Conservation (phyloP, 306 rosid genomes). For the Gastrolobium villosum region DNA sequence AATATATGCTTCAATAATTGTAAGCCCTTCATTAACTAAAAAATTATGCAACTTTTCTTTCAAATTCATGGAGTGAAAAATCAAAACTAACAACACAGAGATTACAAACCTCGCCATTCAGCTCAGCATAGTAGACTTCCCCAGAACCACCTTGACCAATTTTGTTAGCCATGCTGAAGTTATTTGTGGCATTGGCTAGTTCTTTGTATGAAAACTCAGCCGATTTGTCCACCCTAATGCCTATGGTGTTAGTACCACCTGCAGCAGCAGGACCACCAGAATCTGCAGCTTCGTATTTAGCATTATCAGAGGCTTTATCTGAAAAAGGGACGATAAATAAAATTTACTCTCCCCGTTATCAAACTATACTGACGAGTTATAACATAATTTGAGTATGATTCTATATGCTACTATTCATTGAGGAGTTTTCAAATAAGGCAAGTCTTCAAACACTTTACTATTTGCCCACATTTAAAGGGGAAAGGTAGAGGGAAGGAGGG, state of each 20-base stretch:
- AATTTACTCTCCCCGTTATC: slow-evolving; percentile 15
- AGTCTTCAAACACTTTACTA: slow-evolving; percentile 11
- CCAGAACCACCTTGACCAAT: slow-evolving; percentile 98
- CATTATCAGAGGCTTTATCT: slow-evolving; percentile 52
- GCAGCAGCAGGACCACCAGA: slow-evolving; percentile 44
- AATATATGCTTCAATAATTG: neutral
- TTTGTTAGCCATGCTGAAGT: slow-evolving; percentile 77
- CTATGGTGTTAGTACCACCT: slow-evolving; percentile 49
- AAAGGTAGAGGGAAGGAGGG: neutral
- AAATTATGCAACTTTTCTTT: slow-evolving; percentile 9
- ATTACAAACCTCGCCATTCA: slow-evolving; percentile 92
- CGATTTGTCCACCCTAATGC: slow-evolving; percentile 71
- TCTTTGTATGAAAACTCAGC: slow-evolving; percentile 84
- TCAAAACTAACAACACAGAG: neutral
- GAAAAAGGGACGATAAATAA: slow-evolving; percentile 30
- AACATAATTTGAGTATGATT: slow-evolving; percentile 1
- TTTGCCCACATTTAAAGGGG: slow-evolving; percentile 13
- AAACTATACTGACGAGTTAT: neutral
- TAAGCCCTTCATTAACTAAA: slow-evolving; percentile 1
- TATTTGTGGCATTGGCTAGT: slow-evolving; percentile 81
- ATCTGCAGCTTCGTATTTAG: slow-evolving; percentile 47
- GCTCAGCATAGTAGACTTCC: slow-evolving; percentile 84
- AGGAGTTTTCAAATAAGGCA: neutral
- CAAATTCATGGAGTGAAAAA: slow-evolving; percentile 7
- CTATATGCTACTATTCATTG: neutral